Base-by-base conservation (phyloP, 352 stramenopile species). In the Phytophthora sp. region DNA sequence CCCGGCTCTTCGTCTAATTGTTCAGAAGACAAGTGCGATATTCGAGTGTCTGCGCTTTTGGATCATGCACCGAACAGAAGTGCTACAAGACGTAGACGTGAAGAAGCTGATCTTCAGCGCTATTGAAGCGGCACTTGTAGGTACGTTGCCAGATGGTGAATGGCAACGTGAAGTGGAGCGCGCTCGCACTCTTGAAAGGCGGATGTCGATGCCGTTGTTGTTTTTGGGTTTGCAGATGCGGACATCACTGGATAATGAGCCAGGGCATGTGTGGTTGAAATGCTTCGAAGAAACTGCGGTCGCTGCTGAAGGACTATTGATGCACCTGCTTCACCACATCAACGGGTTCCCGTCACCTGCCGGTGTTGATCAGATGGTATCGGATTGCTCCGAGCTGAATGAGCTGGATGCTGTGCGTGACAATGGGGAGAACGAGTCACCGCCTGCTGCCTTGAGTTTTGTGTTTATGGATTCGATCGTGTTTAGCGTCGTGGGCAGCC, bases 401-500 rank as follows among this genome's bases (percentile, higher is more conserved):
- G 79, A 92, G 23, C 56, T 63, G 12, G 78, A 90, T 30, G 61
- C 68, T 41, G 36, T 60, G 2, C 52, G 63, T 26, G 63, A 70
- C 12, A 63, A 44, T 30, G 64, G 58, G 0, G 79, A 80, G 33
- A 70, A 83, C 41, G 60, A 76, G 12, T 61, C 51, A 2, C 61
- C 55, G 7, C 70, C 75, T 23, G 68, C 71, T 0, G 76, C 79
- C 2, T 65, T 94, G n/a, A 93, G 84, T 52, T 96, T 96, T 70
- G 85, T 96, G 27, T 94, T 93, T 46, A 94, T 96, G 86, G 84
- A 94, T 53, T 91, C 86, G 23, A 91, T 96, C 53, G 79, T 96
- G 11, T 86, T 96, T 31, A 94, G 78, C 9, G 84, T 96, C 24
- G 79, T 96, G 5, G 88, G 88, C 12, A 94, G 86, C 39, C 55